Percentiles rank a stretch among this genome's conserved stretches.
phyloP scores from a whole-genome alignment of 2,329 filamentous ascomycete genomes.

The Fusarium nisikadoi region DNA sequence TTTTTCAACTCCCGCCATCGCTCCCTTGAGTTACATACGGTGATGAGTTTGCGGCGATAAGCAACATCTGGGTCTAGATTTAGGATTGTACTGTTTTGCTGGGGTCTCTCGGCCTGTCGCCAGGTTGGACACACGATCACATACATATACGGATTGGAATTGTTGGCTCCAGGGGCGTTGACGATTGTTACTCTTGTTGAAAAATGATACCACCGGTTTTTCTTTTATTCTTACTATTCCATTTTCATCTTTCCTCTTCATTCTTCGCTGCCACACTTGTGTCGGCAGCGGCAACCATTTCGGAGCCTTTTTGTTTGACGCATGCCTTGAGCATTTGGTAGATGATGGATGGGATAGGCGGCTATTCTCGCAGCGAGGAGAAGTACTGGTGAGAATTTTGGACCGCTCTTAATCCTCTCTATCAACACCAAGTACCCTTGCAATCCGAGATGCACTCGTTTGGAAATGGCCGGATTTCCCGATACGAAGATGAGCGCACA shows the following conservation, averaged over 20 bases:
- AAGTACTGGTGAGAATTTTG: not conserved
- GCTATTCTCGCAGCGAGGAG: not conserved
- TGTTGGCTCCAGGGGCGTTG: constrained; percentile 41
- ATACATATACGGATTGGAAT: constrained; percentile 38
- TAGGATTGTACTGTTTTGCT: constrained; percentile 38
- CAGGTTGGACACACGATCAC: constrained; percentile 41
- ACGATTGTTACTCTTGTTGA: constrained; percentile 37
- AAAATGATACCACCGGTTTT: constrained; percentile 46
- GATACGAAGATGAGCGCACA: not conserved
- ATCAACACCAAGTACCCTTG: not conserved
- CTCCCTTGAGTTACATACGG: constrained; percentile 2
- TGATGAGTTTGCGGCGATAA: constrained; percentile 26
- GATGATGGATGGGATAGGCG: not conserved
- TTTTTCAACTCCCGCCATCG: not conserved
- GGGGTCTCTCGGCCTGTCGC: constrained; percentile 38
- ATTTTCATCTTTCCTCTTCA: constrained; percentile 4
- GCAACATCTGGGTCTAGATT: constrained; percentile 38
- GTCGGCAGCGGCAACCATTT: constrained; percentile 5
- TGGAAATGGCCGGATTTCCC: not conserved
- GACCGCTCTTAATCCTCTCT: not conserved
- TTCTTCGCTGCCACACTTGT: constrained; percentile 12
- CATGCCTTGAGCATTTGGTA: constrained; percentile 22
- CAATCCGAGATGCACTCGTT: not conserved
- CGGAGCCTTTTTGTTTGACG: constrained; percentile 3
- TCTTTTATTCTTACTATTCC: constrained; percentile 6